These are phyloP conservation scores for Cymbopogon flexuosus DNA, from an alignment of 202 grass and related monocot genomes.

Conservation along the genomic window DNA sequence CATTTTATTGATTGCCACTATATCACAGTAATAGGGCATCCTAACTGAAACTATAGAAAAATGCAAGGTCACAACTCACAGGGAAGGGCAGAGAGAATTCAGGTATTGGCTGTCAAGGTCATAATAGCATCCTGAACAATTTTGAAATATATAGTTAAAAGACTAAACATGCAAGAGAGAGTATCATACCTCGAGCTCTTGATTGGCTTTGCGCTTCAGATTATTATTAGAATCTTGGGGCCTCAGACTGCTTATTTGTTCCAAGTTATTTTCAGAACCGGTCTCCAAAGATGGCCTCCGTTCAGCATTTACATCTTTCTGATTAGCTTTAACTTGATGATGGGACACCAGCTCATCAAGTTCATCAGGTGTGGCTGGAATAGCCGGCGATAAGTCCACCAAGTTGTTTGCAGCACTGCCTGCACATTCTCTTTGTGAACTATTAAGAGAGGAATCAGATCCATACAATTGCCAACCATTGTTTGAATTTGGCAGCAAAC, in stretches of 20 bases:
- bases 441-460: constrained; percentile 15
- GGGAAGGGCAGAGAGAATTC: background rate
- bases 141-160: background rate
- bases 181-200: constrained; percentile 39
- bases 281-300: constrained; percentile 21
- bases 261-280: constrained; percentile 35
- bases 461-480: constrained; percentile 17
- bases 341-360: constrained; percentile 53
- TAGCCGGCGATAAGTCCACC: constrained; percentile 16
- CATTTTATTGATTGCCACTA: background rate
- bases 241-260: constrained; percentile 28
- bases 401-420: constrained; percentile 49
- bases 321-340: constrained; percentile 40
- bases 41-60: background rate
- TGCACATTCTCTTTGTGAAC: constrained; percentile 44
- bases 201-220: constrained; percentile 40
- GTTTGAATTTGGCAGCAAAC: constrained; percentile 29
- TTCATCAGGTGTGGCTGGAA: constrained; percentile 32
- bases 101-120: background rate
- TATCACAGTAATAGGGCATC: background rate
- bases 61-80: background rate
- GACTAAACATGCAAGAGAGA: background rate
- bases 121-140: constrained; percentile 5
- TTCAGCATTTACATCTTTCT: constrained; percentile 25
- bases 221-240: constrained; percentile 28